phyloP scores from a whole-genome alignment of 257 asterid genomes.

The Scutellaria baicalensis region DNA sequence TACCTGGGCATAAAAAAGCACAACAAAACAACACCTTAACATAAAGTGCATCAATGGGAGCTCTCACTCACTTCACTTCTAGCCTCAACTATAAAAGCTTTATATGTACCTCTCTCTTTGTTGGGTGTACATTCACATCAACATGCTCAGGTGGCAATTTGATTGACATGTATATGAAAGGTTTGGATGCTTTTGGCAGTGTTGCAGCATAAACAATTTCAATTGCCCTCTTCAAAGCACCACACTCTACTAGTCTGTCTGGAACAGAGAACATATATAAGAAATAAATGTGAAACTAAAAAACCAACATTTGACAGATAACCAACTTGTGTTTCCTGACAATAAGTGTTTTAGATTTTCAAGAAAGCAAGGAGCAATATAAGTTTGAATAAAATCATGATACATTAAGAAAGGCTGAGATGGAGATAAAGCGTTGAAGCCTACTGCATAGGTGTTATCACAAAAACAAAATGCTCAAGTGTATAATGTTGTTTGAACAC shows the following conservation, averaged over 20 bases:
- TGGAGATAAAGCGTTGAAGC: not conserved
- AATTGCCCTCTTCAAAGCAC: conserved; percentile 87
- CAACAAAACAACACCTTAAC: not conserved
- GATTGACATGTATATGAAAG: conserved; percentile 85
- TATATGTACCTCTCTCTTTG: conserved; percentile 81
- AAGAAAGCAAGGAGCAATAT: not conserved
- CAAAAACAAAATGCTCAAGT: not conserved
- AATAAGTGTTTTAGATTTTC: conserved; percentile 1
- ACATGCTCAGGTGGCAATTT: conserved; percentile 83
- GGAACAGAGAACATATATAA: conserved; percentile 20
- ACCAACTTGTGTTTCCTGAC: not conserved
- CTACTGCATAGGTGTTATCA: not conserved
- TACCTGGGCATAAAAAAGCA: conserved; percentile 46
- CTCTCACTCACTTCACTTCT: conserved; percentile 1
- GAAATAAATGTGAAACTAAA: conserved; percentile 6
- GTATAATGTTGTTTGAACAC: not conserved
- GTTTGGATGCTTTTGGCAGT: conserved; percentile 93
- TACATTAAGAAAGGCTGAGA: not conserved
- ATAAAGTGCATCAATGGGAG: not conserved
- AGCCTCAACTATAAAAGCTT: conserved; percentile 4
- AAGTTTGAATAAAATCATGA: not conserved
- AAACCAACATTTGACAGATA: not conserved
- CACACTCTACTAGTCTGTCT: conserved; percentile 95
- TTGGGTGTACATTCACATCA: conserved; percentile 95
- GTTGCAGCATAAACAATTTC: conserved; percentile 97